A percentile compares a stretch with the other conserved stretches of the same genome.
Conservation (phyloP, 2,329 filamentous ascomycete species). For the Cercospora canescens region DNA sequence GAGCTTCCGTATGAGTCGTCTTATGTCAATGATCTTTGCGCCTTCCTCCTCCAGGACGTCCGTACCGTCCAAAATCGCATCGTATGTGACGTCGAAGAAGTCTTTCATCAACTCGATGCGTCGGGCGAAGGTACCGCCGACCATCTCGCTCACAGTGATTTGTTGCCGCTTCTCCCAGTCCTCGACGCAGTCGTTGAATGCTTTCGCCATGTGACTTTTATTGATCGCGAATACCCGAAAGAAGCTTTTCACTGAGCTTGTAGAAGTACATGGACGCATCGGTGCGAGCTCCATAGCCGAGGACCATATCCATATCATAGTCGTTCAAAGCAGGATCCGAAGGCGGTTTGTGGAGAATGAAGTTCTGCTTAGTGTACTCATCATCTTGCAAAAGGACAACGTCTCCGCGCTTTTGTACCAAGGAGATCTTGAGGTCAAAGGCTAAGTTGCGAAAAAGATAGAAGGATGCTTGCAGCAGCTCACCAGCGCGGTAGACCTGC, state of each 20-base stretch:
- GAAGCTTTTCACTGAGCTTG: background rate
- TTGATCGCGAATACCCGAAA: background rate
- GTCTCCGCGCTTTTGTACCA: background rate
- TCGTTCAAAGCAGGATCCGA: background rate
- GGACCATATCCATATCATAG: background rate
- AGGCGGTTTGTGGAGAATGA: background rate
- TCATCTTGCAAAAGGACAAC: background rate
- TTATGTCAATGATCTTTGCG: no score
- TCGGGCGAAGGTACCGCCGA: no score
- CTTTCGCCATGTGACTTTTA: background rate
- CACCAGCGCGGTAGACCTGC: constrained; percentile 22
- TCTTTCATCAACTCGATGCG: no score
- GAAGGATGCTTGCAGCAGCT: constrained; percentile 21
- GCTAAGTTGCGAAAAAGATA: constrained; percentile 7
- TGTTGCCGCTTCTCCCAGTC: background rate
- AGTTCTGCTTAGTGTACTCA: background rate
- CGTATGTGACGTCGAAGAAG: no score
- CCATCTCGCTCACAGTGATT: background rate
- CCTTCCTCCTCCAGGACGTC: no score
- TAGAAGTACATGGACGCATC: background rate
- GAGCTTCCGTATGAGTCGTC: no score
- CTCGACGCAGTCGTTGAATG: no score
- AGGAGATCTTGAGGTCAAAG: constrained; percentile 13
- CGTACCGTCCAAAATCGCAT: no score
- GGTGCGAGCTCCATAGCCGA: background rate